These are phyloP conservation scores for Lachancea quebecensis DNA, from an alignment of 805 yeast species.

Conservation along the genomic window DNA sequence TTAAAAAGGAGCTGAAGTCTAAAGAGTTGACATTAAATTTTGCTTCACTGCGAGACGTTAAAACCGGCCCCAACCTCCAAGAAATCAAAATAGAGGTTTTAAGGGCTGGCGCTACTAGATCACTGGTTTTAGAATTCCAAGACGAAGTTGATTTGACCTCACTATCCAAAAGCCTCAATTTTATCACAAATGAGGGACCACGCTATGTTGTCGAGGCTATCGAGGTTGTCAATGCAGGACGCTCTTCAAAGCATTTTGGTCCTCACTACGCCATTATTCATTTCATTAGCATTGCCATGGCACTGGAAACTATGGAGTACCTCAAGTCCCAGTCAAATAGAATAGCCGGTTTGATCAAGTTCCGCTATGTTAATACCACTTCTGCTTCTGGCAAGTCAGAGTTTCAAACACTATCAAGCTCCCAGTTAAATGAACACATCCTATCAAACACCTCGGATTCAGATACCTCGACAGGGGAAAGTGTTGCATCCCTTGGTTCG, in stretches of 20 bases:
- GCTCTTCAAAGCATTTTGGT: conserved; percentile 10
- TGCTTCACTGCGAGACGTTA: conserved; percentile 14
- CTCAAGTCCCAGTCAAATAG: background rate
- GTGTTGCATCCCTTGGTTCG: conserved; percentile 8
- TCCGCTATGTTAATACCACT: conserved; percentile 1
- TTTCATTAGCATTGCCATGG: conserved; percentile 10
- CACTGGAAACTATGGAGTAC: conserved; percentile 6
- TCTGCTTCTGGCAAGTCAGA: conserved; percentile 4
- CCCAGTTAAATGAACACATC: background rate
- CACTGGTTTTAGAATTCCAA: conserved; percentile 20
- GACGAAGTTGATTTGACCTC: conserved; percentile 8
- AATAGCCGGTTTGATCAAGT: background rate
- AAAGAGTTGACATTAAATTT: conserved; percentile 34
- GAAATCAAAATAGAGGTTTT: conserved; percentile 16
- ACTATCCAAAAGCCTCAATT: conserved; percentile 11
- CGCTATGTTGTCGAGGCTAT: conserved; percentile 27
- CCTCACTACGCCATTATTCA: conserved; percentile 8
- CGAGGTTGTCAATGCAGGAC: conserved; percentile 16
- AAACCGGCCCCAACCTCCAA: conserved; percentile 3
- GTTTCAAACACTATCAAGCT: conserved; percentile 6
- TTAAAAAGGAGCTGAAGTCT: conserved; percentile 34
- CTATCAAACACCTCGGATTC: conserved; percentile 12
- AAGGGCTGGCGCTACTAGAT: conserved; percentile 26
- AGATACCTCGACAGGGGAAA: conserved; percentile 11
- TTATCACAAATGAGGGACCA: conserved; percentile 13